Percentiles rank a stretch among this genome's conserved stretches.
These are phyloP conservation scores for Sporobolomyces pararoseus DNA, from an alignment of 768 basidiomycete genomes.

Conservation along the genomic window DNA sequence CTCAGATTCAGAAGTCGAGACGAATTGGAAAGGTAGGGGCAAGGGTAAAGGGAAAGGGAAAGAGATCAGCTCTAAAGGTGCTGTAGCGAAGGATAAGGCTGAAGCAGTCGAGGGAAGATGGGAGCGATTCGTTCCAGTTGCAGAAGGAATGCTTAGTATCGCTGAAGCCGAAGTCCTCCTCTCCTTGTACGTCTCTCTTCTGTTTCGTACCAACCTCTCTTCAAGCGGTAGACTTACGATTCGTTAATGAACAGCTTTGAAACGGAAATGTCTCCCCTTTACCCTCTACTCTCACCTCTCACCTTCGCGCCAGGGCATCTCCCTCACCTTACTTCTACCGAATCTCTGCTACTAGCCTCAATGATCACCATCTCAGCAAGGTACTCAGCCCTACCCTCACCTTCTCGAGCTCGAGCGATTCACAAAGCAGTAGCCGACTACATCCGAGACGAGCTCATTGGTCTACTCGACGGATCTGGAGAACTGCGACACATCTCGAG, in stretches of 20 bases:
- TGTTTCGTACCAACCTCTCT: too few relatives aligned
- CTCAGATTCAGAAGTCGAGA: not conserved
- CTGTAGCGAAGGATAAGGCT: not conserved
- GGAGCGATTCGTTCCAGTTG: constrained; percentile 30
- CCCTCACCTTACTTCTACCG: constrained; percentile 29
- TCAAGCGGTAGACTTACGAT: not conserved
- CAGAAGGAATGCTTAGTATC: constrained; percentile 24
- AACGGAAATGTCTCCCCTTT: constrained; percentile 28
- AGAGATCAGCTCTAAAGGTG: not conserved
- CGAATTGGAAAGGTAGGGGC: not conserved
- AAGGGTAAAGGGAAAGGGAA: constrained; percentile 12
- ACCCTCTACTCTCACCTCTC: constrained; percentile 34
- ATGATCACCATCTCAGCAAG: constrained; percentile 40
- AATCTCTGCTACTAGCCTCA: constrained; percentile 36
- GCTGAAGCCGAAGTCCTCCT: constrained; percentile 27
- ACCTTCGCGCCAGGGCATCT: constrained; percentile 31
- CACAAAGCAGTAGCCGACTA: constrained; percentile 33
- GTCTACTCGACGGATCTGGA: constrained; percentile 32
- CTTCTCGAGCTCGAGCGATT: constrained; percentile 21
- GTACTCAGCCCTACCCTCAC: constrained; percentile 24
- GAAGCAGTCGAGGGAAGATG: constrained; percentile 13
- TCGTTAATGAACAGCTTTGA: constrained; percentile 23
- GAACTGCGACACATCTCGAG: constrained; percentile 37
- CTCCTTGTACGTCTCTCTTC: constrained; percentile 14
- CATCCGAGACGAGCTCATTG: constrained; percentile 30